Base-by-base conservation (phyloP, 2,329 filamentous ascomycete genomes). In the Colletotrichum somersetense region DNA sequence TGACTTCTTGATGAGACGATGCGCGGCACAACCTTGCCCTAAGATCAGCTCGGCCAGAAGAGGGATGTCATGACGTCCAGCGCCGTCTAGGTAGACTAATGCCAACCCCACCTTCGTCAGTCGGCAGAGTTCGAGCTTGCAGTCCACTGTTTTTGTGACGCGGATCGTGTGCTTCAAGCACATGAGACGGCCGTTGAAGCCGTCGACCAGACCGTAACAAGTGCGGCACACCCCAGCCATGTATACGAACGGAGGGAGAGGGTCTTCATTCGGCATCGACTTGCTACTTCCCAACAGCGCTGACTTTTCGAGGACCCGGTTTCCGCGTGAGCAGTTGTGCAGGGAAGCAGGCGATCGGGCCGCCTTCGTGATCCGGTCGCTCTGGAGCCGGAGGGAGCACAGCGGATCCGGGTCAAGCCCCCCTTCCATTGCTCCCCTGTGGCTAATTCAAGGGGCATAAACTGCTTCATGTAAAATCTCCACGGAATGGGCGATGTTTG, bases 1-100 rank as follows among this genome's bases (percentile, higher is more conserved):
- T 64, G 70, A 70, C 70, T 57, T 65, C 66, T 67, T 70, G 38
- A 70, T 65, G 70, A 70, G 70, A 61, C 52, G 52, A 71, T 59
- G 65, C 63, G 30, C 48, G 50, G 50, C 53, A 53, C 44, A 57
- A 23, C 16, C 16, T 20, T 23, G 5, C 33, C 26, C 20, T 56
- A 53, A 38, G 38, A 46, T 61, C 56, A 48, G 62, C 63, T 56
- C 55, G 48, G 52, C 57, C 67, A 46, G 35, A 38, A 40, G 44
- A 59, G 67, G 65, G 57, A 50, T 42, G 52, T 61, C 65, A 58
- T 44, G 55, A 61, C 53, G 62, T 56, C 55, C 50, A 16, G 33
- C n/a, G 38, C 58, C 46, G 57, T 61, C 46, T 62, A 46, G 46
- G 56, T 44, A 64, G 62, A 64, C 50, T 46, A 53, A 44, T 64